These are phyloP conservation scores for Gossypium anomalum DNA, from an alignment of 345 rosid genomes.

Conservation along the genomic window DNA sequence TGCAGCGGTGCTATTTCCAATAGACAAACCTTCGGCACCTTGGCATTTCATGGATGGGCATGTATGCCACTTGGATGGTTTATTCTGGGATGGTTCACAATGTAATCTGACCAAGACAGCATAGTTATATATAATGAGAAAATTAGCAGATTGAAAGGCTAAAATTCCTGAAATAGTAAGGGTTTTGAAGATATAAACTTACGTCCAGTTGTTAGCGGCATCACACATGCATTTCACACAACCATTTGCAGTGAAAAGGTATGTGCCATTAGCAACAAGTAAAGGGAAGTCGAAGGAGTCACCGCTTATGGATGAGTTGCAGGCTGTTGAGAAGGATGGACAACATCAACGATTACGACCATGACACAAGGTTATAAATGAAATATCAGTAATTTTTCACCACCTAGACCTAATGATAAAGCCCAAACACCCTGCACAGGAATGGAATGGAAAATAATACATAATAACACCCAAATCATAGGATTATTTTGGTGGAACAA, in stretches of 20 bases:
- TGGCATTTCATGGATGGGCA: slow-evolving; percentile 58
- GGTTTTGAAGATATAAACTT: slow-evolving; percentile 21
- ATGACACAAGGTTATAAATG: neutral
- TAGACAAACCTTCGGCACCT: slow-evolving; percentile 25
- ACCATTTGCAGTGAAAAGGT: slow-evolving; percentile 50
- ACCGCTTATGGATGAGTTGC: slow-evolving; percentile 44
- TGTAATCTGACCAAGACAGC: slow-evolving; percentile 45
- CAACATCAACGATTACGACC: neutral
- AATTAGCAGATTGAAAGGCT: neutral
- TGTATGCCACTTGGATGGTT: slow-evolving; percentile 26
- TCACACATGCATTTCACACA: slow-evolving; percentile 64
- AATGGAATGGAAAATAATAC: neutral
- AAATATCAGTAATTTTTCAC: neutral
- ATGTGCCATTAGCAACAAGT: slow-evolving; percentile 50
- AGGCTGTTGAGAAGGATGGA: slow-evolving; percentile 41
- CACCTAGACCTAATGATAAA: neutral
- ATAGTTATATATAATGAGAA: neutral
- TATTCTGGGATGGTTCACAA: slow-evolving; percentile 49
- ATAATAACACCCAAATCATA: neutral
- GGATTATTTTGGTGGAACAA: no score
- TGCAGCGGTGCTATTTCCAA: slow-evolving; percentile 39
- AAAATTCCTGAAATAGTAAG: neutral
- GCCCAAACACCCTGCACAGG: neutral
- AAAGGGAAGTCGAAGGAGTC: slow-evolving; percentile 49
- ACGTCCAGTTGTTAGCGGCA: slow-evolving; percentile 64